Base-by-base conservation (phyloP, 1,284 basidiomycete species). In the Moesziomyces globuligerus region DNA sequence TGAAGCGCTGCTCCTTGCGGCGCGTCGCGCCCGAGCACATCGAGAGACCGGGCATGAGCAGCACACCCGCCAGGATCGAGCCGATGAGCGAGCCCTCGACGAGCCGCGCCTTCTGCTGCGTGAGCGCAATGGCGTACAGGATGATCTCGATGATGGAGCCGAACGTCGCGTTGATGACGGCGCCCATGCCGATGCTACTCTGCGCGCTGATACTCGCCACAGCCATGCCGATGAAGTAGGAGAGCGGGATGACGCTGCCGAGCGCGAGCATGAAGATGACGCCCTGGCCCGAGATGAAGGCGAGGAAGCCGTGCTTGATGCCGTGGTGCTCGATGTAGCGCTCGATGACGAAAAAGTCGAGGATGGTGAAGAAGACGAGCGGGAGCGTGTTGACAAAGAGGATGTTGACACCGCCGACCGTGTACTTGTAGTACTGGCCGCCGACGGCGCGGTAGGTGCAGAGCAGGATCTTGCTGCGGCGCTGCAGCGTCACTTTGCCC, bases 191-290 rank as follows among this genome's bases (percentile, higher is more conserved):
- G 70, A 99, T 99, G 15, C 91, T 94, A 0, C 92, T 95, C 82
- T 98, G 96, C 0, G 96, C 95, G 21, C 92, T 94, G 81, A 99
- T 98, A 47, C 92, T 94, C 0, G 96, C 96, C 54, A 99, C 96
- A 2, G 96, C 96, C 96, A 98, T 98, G 21, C 96, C 96, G 79
- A 99, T 98, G 85, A 97, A 99, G 86, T 98, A 99, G 7, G 92
- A 94, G 7, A 99, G 87, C 0, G 96, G 96, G 67, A 99, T 97
- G 75, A 99, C 93, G 72, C 91, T 93, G 18, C 91, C 88, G 29
- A 99, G 86, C 72, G 91, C 89, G 77, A 95, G 84, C 40, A 92
- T 77, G 82, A 99, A 98, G 76, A 98, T 90, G 72, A 93, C 84
- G 1, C 87, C 88, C 51, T 90, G 90, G 3, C 89, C 89, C 3